Evolutionary conservation across 192 early-diverging fungal genomes (phyloP).

Genomic region (Coemansia sp.): DNA sequence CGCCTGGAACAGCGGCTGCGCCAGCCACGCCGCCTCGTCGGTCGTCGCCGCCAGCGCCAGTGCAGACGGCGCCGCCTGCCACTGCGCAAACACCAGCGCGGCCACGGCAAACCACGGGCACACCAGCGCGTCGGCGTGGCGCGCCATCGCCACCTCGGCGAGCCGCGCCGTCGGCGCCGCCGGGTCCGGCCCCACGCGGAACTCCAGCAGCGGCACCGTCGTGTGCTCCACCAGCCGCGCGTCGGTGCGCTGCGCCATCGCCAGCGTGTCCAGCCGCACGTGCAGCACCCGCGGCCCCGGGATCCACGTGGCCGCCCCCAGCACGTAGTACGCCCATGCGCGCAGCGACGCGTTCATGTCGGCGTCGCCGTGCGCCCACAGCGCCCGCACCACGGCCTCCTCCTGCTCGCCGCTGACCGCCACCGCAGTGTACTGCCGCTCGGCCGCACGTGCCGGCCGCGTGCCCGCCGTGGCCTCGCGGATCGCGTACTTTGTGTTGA

Average conservation of each 20-base stretch:
- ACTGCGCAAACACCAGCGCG: slow-evolving; percentile 43
- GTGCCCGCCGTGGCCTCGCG: slow-evolving; percentile 49
- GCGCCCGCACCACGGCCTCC: slow-evolving; percentile 33
- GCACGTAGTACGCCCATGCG: slow-evolving; percentile 50
- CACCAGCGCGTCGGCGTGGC: slow-evolving; percentile 33
- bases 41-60: slow-evolving; percentile 40
- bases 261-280: slow-evolving; percentile 49
- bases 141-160: slow-evolving; percentile 47
- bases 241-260: slow-evolving; percentile 43
- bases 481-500: slow-evolving; percentile 54
- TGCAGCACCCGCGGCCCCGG: slow-evolving; percentile 46
- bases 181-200: slow-evolving; percentile 49
- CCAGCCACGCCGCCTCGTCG: slow-evolving; percentile 36
- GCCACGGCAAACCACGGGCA: slow-evolving; percentile 48
- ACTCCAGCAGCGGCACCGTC: slow-evolving; percentile 50
- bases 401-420: slow-evolving; percentile 35
- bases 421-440: slow-evolving; percentile 41
- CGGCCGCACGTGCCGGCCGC: slow-evolving; percentile 31
- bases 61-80: slow-evolving; percentile 48
- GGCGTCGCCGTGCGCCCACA: slow-evolving; percentile 17
- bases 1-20: slow-evolving; percentile 49
- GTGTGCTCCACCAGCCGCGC: slow-evolving; percentile 52
- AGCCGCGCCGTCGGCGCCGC: slow-evolving; percentile 34
- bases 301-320: slow-evolving; percentile 51
- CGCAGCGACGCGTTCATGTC: slow-evolving; percentile 31